These are phyloP conservation scores for Colletotrichum tanaceti DNA, from an alignment of 2,329 filamentous ascomycete genomes.

Conservation along the genomic window DNA sequence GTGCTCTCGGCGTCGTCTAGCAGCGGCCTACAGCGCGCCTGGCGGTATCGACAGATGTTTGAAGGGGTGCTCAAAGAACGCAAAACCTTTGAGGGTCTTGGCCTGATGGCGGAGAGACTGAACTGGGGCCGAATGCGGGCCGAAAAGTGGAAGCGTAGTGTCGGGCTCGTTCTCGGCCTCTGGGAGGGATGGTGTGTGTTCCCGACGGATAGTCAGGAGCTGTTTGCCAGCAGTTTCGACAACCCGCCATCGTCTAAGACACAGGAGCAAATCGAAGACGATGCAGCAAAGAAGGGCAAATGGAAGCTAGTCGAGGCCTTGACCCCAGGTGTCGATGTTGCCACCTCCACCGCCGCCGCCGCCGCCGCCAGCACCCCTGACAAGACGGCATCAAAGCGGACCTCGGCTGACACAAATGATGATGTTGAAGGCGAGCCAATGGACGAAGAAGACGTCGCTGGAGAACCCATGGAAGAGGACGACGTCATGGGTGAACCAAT, in stretches of 20 bases:
- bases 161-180: slow-evolving; percentile 74
- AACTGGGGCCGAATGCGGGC: slow-evolving; percentile 84
- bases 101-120: slow-evolving; percentile 76
- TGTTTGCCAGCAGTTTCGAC: slow-evolving; percentile 77
- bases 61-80: slow-evolving; percentile 76
- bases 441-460: slow-evolving; percentile 61
- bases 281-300: slow-evolving; percentile 53
- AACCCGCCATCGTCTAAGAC: slow-evolving; percentile 66
- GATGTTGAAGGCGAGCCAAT: slow-evolving; percentile 54
- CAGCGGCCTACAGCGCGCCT: slow-evolving; percentile 83
- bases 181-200: slow-evolving; percentile 83
- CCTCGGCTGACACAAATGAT: slow-evolving; percentile 48
- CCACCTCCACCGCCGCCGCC: not conserved
- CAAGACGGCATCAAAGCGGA: slow-evolving; percentile 34
- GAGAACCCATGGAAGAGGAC: slow-evolving; percentile 56
- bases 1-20: slow-evolving; percentile 82
- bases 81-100: slow-evolving; percentile 80
- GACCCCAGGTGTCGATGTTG: slow-evolving; percentile 36
- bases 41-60: slow-evolving; percentile 86
- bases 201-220: slow-evolving; percentile 76
- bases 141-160: slow-evolving; percentile 86
- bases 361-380: not conserved
- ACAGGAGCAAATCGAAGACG: slow-evolving; percentile 46
- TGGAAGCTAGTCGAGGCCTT: slow-evolving; percentile 64
- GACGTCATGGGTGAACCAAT: slow-evolving; percentile 56